Percentiles rank a stretch among this genome's conserved stretches.
phyloP scores from a whole-genome alignment of 805 yeast species.

The Myxozyma kluyveri region DNA sequence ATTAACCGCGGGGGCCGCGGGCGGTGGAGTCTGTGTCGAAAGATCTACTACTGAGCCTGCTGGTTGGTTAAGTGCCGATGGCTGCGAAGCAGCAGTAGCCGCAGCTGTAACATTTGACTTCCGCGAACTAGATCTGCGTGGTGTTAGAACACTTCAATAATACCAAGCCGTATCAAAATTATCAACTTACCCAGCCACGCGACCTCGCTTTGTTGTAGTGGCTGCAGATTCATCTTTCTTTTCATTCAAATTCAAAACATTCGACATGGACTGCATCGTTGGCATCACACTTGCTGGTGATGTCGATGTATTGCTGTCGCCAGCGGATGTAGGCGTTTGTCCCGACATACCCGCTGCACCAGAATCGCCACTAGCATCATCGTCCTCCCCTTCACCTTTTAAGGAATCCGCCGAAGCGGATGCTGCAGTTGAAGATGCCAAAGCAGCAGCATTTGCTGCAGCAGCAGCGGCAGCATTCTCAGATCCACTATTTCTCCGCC shows the following conservation, averaged over 20 bases:
- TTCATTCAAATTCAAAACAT: conserved; percentile 11
- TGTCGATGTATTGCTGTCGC: conserved; percentile 1
- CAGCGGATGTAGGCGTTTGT: background rate
- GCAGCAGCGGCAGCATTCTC: conserved; percentile 6
- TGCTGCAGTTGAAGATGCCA: background rate
- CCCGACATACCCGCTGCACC: conserved; percentile 6
- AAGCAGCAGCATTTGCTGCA: conserved; percentile 4
- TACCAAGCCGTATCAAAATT: background rate
- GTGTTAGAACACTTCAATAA: background rate
- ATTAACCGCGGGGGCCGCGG: background rate
- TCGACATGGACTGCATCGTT: conserved; percentile 22
- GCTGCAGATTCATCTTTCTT: conserved; percentile 9
- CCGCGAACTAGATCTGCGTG: conserved; percentile 13
- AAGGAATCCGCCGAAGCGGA: background rate
- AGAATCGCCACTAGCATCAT: conserved; percentile 1
- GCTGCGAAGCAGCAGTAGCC: background rate
- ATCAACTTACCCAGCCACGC: conserved; percentile 12
- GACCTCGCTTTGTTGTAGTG: conserved; percentile 10
- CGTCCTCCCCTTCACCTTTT: background rate
- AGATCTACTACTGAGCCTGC: conserved; percentile 1
- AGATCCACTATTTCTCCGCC: conserved; percentile 15
- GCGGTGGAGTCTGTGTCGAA: background rate
- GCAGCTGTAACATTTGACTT: conserved; percentile 6
- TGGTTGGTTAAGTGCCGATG: background rate
- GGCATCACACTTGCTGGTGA: conserved; percentile 20